Conservation (phyloP, 2,329 filamentous ascomycete species). For the Arthrobotrys conoides region DNA sequence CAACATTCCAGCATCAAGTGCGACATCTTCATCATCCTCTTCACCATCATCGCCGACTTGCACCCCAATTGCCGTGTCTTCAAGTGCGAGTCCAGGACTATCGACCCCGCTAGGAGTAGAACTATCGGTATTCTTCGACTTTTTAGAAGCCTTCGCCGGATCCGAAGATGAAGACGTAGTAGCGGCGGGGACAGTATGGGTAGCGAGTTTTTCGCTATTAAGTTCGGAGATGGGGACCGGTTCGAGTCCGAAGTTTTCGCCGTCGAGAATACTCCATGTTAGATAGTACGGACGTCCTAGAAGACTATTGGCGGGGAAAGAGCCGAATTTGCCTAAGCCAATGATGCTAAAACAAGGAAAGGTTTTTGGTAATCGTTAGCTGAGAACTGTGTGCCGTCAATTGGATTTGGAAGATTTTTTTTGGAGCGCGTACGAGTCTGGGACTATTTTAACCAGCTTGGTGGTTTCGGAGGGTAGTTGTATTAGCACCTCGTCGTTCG, state of each 20-base stretch:
- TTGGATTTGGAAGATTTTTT: conserved; percentile 7
- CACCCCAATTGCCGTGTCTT: conserved; percentile 62
- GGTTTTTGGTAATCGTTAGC: not conserved
- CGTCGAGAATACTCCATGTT: conserved; percentile 80
- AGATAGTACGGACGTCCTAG: conserved; percentile 91
- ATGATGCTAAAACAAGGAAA: conserved; percentile 78
- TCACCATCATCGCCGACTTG: conserved; percentile 62
- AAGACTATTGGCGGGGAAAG: conserved; percentile 88
- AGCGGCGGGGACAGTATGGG: conserved; percentile 31
- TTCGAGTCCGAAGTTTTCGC: conserved; percentile 65
- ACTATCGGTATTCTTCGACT: conserved; percentile 42
- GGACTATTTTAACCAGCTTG: conserved; percentile 74
- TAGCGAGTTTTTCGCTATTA: conserved; percentile 62
- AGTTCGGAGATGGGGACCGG: conserved; percentile 62
- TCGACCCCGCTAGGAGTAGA: conserved; percentile 47
- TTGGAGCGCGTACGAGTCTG: conserved; percentile 74
- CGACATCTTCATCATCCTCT: conserved; percentile 62
- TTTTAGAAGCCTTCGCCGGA: conserved; percentile 31
- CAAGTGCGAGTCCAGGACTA: conserved; percentile 51
- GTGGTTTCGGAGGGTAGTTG: conserved; percentile 74
- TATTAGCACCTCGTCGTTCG: conserved; percentile 71
- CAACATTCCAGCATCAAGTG: conserved; percentile 67
- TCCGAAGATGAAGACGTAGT: conserved; percentile 13
- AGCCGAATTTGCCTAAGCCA: conserved; percentile 91
- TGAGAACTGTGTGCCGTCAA: not conserved